Evolutionary conservation across 164 flowering plant species (phyloP).

Genomic region (Piper longum): DNA sequence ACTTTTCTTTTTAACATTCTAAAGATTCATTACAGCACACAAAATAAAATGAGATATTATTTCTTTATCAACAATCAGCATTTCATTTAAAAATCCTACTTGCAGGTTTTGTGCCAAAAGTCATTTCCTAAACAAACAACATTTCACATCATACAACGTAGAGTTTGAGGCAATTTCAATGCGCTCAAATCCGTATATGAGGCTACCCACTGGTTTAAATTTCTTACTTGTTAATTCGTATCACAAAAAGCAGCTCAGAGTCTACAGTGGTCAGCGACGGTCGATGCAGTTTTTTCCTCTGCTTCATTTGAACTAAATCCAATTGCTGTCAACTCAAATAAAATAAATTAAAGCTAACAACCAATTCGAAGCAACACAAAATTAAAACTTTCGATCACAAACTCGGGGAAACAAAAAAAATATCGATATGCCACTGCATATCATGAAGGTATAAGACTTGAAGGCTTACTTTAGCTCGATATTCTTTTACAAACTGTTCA

Average conservation of each 20-base stretch:
- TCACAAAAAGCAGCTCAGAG: constrained; percentile 49
- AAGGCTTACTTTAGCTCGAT: constrained; percentile 33
- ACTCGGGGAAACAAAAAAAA: background rate
- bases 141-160: no score
- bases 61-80: no score
- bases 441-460: background rate
- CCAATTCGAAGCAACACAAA: background rate
- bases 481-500: constrained; percentile 47
- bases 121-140: no score
- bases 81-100: no score
- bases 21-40: no score
- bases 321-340: constrained; percentile 31
- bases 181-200: no score
- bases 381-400: background rate
- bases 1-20: no score
- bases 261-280: constrained; percentile 11
- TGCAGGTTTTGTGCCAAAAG: no score
- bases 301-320: constrained; percentile 62
- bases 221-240: constrained; percentile 68
- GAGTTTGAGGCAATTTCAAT: no score
- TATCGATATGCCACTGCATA: background rate
- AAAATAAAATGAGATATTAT: no score
- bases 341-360: background rate
- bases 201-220: no score
- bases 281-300: constrained; percentile 29